phyloP scores from a whole-genome alignment of 2,329 filamentous ascomycete species.

The Sordariomycetes sp. region DNA sequence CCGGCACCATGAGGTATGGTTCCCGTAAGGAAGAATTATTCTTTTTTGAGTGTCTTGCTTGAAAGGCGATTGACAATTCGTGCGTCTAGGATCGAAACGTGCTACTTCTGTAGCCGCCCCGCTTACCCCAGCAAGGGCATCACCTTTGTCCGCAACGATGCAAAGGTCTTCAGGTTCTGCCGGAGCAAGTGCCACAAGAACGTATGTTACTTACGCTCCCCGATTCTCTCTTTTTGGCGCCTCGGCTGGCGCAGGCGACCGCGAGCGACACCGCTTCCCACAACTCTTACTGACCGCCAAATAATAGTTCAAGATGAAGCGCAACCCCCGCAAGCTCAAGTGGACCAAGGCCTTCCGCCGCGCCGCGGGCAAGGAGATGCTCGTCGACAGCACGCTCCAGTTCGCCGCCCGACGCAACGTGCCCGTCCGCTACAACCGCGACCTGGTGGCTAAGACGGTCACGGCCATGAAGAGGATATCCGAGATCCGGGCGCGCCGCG shows the following conservation, averaged over 20 bases:
- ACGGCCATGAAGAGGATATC: conserved; percentile 82
- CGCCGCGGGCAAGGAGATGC: conserved; percentile 69
- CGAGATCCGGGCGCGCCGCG: conserved; percentile 72
- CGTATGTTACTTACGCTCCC: conserved; percentile 17
- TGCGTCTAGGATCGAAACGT: conserved; percentile 25
- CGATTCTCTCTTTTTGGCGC: not conserved
- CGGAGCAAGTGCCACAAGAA: conserved; percentile 48
- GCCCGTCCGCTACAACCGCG: conserved; percentile 89
- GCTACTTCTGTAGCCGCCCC: conserved; percentile 32
- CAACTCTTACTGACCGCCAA: not conserved
- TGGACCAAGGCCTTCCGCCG: conserved; percentile 94
- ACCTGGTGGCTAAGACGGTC: conserved; percentile 75
- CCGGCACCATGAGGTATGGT: conserved; percentile 9
- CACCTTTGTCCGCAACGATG: conserved; percentile 35
- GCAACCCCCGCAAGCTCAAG: conserved; percentile 90
- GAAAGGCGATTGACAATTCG: not conserved
- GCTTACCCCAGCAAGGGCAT: conserved; percentile 44
- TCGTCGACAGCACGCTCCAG: conserved; percentile 84
- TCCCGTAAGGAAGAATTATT: not conserved
- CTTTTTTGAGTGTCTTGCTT: not conserved
- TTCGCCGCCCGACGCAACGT: conserved; percentile 90
- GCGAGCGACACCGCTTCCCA: not conserved
- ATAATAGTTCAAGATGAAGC: conserved; percentile 90
- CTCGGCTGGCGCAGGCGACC: not conserved
- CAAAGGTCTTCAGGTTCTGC: conserved; percentile 41